Percentiles rank a stretch among this genome's conserved stretches.
phyloP scores from a whole-genome alignment of 1,139 yeast genomes.

The Lodderomyces orthopsilosis region DNA sequence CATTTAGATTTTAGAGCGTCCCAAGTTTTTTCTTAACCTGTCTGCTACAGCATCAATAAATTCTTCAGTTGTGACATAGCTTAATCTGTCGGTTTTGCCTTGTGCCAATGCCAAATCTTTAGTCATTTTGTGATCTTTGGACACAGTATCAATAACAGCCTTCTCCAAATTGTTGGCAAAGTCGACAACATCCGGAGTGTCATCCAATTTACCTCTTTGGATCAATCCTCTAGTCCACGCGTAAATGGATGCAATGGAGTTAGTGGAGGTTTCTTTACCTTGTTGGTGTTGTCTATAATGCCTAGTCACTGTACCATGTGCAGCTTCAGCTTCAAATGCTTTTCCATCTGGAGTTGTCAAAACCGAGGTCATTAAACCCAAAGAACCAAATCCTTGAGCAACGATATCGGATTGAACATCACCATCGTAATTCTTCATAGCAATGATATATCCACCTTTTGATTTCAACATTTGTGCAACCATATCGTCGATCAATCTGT shows the following conservation, averaged over 20 bases:
- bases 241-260: slow-evolving; percentile 95
- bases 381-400: slow-evolving; percentile 96
- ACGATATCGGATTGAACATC: slow-evolving; percentile 96
- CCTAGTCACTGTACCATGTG: slow-evolving; percentile 97
- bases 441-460: slow-evolving; percentile 90
- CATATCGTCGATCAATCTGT: slow-evolving; percentile 95
- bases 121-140: slow-evolving; percentile 85
- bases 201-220: slow-evolving; percentile 87
- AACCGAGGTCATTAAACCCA: slow-evolving; percentile 95
- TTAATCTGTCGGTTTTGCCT: slow-evolving; percentile 76
- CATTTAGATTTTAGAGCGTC: slow-evolving; percentile 2
- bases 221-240: slow-evolving; percentile 95
- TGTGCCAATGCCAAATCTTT: slow-evolving; percentile 89
- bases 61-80: slow-evolving; percentile 87
- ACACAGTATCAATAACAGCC: slow-evolving; percentile 85
- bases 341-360: slow-evolving; percentile 93
- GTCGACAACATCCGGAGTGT: slow-evolving; percentile 75
- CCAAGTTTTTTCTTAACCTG: slow-evolving; percentile 35
- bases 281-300: slow-evolving; percentile 93
- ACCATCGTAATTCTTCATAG: slow-evolving; percentile 96
- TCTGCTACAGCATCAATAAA: slow-evolving; percentile 74
- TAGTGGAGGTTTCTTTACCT: slow-evolving; percentile 96
- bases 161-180: slow-evolving; percentile 78
- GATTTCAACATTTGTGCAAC: slow-evolving; percentile 98
- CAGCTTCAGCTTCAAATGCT: slow-evolving; percentile 94